phyloP scores from a whole-genome alignment of 2,329 filamentous ascomycete species.

The Botrytis squamosa region DNA sequence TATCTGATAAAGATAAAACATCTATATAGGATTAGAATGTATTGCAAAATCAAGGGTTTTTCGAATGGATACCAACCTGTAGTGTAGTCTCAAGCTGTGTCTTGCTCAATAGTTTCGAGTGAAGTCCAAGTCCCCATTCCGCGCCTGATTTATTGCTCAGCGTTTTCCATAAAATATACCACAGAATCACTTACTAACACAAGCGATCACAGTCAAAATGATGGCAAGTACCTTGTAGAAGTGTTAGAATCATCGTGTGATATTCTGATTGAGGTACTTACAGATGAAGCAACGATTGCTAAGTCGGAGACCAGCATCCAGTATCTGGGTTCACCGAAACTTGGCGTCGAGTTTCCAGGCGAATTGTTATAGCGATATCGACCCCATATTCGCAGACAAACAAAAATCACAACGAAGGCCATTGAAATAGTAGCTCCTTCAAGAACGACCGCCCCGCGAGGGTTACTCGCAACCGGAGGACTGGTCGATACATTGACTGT shows the following conservation, averaged over 20 bases:
- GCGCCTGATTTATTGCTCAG: not conserved
- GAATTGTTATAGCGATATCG: conserved; percentile 21
- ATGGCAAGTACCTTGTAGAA: conserved; percentile 3
- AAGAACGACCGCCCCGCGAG: conserved; percentile 16
- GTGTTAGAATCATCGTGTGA: not conserved
- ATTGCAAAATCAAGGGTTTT: not conserved
- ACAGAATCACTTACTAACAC: conserved; percentile 7
- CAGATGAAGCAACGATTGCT: conserved; percentile 20
- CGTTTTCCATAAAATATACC: not conserved
- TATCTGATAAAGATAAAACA: conserved; percentile 28
- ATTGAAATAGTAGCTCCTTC: conserved; percentile 12
- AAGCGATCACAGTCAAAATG: conserved; percentile 6
- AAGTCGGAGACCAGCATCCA: conserved; percentile 24
- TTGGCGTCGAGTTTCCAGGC: not conserved
- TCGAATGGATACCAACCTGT: not conserved
- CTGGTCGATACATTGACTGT: conserved; percentile 16
- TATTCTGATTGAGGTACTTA: conserved; percentile 6
- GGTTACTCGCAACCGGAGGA: conserved; percentile 14
- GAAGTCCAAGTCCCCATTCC: conserved; percentile 17
- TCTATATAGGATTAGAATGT: conserved; percentile 21
- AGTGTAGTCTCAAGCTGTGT: not conserved
- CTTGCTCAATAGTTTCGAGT: not conserved
- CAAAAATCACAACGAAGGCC: conserved; percentile 21
- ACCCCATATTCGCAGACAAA: conserved; percentile 24
- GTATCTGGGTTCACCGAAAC: conserved; percentile 20